Percentiles rank a stretch among this genome's conserved stretches.
These are phyloP conservation scores for Paradendryphiella salina DNA, from an alignment of 2,329 filamentous ascomycete genomes.

Conservation along the genomic window DNA sequence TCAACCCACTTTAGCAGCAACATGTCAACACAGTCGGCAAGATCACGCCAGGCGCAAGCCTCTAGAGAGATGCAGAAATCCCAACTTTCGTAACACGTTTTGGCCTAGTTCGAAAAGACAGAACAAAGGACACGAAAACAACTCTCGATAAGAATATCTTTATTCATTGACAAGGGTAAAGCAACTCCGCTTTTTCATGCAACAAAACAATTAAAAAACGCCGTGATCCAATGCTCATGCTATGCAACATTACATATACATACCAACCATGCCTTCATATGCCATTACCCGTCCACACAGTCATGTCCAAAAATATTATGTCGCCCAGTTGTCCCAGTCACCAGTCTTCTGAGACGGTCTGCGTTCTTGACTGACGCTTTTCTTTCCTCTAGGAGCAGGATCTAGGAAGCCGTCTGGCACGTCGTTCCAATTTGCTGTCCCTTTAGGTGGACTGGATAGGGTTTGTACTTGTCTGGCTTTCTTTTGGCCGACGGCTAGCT, in stretches of 20 bases:
- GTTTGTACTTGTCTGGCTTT: constrained; percentile 21
- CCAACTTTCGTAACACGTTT: too few relatives aligned
- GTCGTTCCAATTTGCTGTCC: constrained; percentile 54
- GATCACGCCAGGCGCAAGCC: too few relatives aligned
- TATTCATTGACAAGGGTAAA: background rate
- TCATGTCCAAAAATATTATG: background rate
- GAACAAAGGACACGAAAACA: background rate
- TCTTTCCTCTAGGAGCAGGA: constrained; percentile 34
- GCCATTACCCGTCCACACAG: background rate
- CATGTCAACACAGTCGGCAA: too few relatives aligned
- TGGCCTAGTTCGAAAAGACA: too few relatives aligned
- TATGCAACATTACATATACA: constrained; percentile 23
- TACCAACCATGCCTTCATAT: constrained; percentile 18
- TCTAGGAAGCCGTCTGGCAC: constrained; percentile 52
- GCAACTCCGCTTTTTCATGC: background rate
- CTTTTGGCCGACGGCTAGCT: constrained; percentile 31
- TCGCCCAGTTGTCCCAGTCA: constrained; percentile 41
- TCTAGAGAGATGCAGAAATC: too few relatives aligned
- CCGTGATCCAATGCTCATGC: constrained; percentile 10
- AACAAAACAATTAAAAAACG: constrained; percentile 5
- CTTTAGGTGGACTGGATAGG: constrained; percentile 14
- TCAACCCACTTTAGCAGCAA: too few relatives aligned
- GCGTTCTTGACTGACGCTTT: constrained; percentile 33
- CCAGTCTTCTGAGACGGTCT: constrained; percentile 30
- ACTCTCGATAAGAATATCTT: too few relatives aligned